These are phyloP conservation scores for Pythium aquatile DNA, from an alignment of 352 stramenopile species.

Conservation along the genomic window DNA sequence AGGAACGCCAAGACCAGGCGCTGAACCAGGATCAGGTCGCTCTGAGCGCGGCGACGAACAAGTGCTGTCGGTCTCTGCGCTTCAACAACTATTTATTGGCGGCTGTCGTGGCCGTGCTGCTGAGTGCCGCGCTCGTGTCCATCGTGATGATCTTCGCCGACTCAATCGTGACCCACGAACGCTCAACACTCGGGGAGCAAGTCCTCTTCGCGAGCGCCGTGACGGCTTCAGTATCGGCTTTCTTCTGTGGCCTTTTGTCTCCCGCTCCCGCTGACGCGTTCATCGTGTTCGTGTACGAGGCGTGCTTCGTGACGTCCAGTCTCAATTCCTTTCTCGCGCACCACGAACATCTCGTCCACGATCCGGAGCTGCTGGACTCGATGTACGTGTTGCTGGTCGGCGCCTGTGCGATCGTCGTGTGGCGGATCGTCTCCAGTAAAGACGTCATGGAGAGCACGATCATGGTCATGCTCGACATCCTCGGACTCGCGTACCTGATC, in stretches of 20 bases:
- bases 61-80: neutral
- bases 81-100: slow-evolving; percentile 15
- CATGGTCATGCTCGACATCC: slow-evolving; percentile 51
- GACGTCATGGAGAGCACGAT: slow-evolving; percentile 54
- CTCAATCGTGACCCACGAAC: slow-evolving; percentile 18
- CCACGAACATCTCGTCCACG: slow-evolving; percentile 34
- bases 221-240: slow-evolving; percentile 28
- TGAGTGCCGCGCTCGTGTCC: neutral
- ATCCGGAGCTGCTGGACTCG: slow-evolving; percentile 53
- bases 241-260: slow-evolving; percentile 46
- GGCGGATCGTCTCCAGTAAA: slow-evolving; percentile 53
- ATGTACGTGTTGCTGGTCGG: slow-evolving; percentile 57
- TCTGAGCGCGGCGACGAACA: neutral
- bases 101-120: neutral
- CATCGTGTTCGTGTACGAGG: slow-evolving; percentile 49
- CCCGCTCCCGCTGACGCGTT: slow-evolving; percentile 37
- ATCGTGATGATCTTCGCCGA: slow-evolving; percentile 9
- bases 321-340: slow-evolving; percentile 63
- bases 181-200: slow-evolving; percentile 21
- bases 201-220: slow-evolving; percentile 31
- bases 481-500: slow-evolving; percentile 51
- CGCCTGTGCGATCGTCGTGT: slow-evolving; percentile 49
- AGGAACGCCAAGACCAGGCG: slow-evolving; percentile 13
- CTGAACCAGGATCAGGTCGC: slow-evolving; percentile 16
- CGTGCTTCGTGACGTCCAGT: slow-evolving; percentile 49